These are phyloP conservation scores for Schwanniomyces yamadae DNA, from an alignment of 805 yeast species.

Conservation along the genomic window DNA sequence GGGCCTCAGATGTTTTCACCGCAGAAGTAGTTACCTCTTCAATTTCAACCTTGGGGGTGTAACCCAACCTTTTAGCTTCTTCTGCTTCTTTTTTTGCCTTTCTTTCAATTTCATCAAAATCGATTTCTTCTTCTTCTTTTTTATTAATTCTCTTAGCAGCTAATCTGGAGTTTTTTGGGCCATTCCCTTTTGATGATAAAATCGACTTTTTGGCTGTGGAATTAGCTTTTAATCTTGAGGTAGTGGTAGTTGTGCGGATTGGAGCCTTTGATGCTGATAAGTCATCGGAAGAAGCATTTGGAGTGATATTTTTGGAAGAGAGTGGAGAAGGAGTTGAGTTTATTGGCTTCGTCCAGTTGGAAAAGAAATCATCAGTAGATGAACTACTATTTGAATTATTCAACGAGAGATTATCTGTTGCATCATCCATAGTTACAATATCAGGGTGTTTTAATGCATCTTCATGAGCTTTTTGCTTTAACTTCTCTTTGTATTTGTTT, in stretches of 20 bases:
- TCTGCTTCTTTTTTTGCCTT: constrained; percentile 83
- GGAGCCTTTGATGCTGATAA: constrained; percentile 24
- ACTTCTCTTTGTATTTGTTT: constrained; percentile 73
- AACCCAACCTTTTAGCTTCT: constrained; percentile 56
- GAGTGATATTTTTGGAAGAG: constrained; percentile 46
- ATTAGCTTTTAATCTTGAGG: constrained; percentile 15
- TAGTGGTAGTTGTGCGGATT: constrained; percentile 15
- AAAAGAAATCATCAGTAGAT: constrained; percentile 81
- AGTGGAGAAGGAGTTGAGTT: constrained; percentile 52
- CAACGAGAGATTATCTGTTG: constrained; percentile 23
- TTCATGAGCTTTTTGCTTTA: constrained; percentile 62
- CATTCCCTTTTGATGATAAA: constrained; percentile 52
- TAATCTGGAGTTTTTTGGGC: constrained; percentile 54
- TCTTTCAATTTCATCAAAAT: constrained; percentile 62
- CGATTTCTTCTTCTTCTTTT: constrained; percentile 48
- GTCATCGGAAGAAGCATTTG: constrained; percentile 39
- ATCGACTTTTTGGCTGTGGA: constrained; percentile 31
- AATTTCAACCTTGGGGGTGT: constrained; percentile 39
- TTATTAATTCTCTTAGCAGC: constrained; percentile 52
- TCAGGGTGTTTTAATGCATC: constrained; percentile 77
- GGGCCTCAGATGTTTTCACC: not conserved
- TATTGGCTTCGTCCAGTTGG: constrained; percentile 85
- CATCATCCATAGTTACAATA: constrained; percentile 61
- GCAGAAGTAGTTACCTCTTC: constrained; percentile 7
- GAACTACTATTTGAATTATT: constrained; percentile 35